These are phyloP conservation scores for Candida namnaoensis DNA, from an alignment of 805 yeast genomes.

Conservation along the genomic window DNA sequence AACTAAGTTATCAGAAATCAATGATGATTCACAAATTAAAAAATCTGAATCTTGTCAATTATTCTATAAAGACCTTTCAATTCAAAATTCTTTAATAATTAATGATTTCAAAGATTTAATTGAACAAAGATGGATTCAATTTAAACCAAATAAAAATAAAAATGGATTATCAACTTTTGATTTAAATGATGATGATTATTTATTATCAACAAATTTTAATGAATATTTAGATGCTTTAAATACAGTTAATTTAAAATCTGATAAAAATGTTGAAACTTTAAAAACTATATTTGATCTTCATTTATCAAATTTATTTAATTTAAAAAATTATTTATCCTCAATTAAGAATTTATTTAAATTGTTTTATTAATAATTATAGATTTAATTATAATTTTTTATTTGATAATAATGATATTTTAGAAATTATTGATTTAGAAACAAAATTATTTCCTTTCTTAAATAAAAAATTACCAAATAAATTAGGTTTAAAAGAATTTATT, in stretches of 20 bases:
- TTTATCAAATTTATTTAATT: too few species aligned
- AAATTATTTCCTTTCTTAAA: not conserved
- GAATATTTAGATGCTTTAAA: not conserved
- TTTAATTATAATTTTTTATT: too few species aligned
- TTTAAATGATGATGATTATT: too few species aligned
- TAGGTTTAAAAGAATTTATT: too few species aligned
- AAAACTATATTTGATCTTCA: not conserved
- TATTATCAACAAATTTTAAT: not conserved
- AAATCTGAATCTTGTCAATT: not conserved
- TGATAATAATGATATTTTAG: not conserved
- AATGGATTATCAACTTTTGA: too few species aligned
- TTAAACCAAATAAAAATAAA: too few species aligned
- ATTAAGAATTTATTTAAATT: too few species aligned
- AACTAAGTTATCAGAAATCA: too few species aligned
- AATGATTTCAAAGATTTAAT: not conserved
- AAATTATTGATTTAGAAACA: not conserved
- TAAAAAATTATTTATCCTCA: not conserved
- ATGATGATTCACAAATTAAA: too few species aligned
- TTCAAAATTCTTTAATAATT: too few species aligned
- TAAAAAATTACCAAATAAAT: not conserved
- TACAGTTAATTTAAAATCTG: not conserved
- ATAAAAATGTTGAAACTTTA: too few species aligned
- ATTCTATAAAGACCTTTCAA: not conserved
- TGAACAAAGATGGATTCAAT: not conserved
- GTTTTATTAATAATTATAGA: not conserved